Conservation (phyloP, 2,329 filamentous ascomycete genomes). For the Pezicula neosporulosa region DNA sequence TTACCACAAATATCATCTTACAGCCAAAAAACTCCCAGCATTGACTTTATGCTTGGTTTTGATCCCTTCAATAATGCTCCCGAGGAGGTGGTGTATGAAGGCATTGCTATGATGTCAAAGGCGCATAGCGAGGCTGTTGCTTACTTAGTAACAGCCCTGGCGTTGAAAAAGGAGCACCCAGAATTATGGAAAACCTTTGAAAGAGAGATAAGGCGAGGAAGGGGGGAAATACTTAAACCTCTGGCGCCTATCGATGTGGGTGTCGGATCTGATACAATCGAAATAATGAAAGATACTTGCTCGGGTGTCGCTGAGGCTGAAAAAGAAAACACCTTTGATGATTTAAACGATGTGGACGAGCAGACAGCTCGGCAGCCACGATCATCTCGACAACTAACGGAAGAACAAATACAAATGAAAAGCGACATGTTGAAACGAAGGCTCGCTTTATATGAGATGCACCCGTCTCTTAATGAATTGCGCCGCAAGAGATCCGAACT, state of each 20-base stretch:
- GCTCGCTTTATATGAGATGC: background rate
- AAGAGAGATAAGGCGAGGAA: background rate
- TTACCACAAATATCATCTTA: too few species aligned
- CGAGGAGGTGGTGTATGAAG: background rate
- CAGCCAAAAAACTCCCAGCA: too few species aligned
- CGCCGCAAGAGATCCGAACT: conserved; percentile 32
- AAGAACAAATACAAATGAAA: background rate
- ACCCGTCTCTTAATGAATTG: background rate
- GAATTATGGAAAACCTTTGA: background rate
- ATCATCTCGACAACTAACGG: background rate
- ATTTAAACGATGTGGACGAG: too few species aligned
- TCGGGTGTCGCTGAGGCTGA: background rate
- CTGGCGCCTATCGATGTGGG: background rate
- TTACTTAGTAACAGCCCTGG: background rate
- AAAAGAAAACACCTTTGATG: too few species aligned
- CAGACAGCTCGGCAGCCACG: background rate
- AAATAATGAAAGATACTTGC: background rate
- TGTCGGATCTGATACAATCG: background rate
- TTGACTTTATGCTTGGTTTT: too few species aligned
- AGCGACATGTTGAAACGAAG: background rate
- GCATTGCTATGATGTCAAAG: background rate
- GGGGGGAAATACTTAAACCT: background rate
- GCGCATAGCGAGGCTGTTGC: background rate
- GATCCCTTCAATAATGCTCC: too few species aligned
- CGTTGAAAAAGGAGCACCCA: background rate